Conservation (phyloP, 208 protist species). For the Jaenimonas drosophilae region DNA sequence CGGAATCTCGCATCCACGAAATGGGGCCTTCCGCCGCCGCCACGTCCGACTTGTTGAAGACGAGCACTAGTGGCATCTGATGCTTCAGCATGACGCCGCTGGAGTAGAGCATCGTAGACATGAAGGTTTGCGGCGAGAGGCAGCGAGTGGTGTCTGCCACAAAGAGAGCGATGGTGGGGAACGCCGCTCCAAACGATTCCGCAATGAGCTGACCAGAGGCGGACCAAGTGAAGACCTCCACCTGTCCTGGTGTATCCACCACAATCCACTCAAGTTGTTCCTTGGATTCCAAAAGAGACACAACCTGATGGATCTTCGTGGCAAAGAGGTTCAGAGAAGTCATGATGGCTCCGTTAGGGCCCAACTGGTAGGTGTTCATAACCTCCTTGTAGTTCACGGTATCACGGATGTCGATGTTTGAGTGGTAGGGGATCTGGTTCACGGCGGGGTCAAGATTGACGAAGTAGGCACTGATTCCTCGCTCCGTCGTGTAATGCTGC, state of each 20-base stretch:
- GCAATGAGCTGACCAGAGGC: slow-evolving; percentile 97
- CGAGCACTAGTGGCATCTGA: slow-evolving; percentile 95
- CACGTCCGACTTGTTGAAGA: slow-evolving; percentile 98
- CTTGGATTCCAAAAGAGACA: slow-evolving; percentile 82
- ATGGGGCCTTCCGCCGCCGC: slow-evolving; percentile 66
- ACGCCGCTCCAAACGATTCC: slow-evolving; percentile 88
- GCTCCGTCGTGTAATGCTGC: slow-evolving; percentile 81
- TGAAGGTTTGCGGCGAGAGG: slow-evolving; percentile 94
- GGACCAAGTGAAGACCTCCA: slow-evolving; percentile 99
- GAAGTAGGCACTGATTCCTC: slow-evolving; percentile 87
- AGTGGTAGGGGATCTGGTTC: slow-evolving; percentile 87
- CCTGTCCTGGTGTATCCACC: slow-evolving; percentile 99
- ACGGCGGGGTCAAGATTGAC: slow-evolving; percentile 99
- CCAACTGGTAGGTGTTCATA: slow-evolving; percentile 96
- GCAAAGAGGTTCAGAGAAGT: slow-evolving; percentile 98
- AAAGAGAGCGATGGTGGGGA: slow-evolving; percentile 95
- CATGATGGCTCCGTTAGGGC: slow-evolving; percentile 99
- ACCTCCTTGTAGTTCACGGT: slow-evolving; percentile 98
- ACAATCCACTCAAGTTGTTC: slow-evolving; percentile 90
- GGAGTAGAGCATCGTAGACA: slow-evolving; percentile 99
- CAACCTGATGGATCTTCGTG: slow-evolving; percentile 97
- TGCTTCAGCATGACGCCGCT: slow-evolving; percentile 98
- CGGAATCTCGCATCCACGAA: slow-evolving; percentile 94
- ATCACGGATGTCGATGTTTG: slow-evolving; percentile 99
- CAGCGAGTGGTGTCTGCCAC: slow-evolving; percentile 96